Conservation (phyloP, 805 yeast genomes). For the Candida endomychidarum region DNA sequence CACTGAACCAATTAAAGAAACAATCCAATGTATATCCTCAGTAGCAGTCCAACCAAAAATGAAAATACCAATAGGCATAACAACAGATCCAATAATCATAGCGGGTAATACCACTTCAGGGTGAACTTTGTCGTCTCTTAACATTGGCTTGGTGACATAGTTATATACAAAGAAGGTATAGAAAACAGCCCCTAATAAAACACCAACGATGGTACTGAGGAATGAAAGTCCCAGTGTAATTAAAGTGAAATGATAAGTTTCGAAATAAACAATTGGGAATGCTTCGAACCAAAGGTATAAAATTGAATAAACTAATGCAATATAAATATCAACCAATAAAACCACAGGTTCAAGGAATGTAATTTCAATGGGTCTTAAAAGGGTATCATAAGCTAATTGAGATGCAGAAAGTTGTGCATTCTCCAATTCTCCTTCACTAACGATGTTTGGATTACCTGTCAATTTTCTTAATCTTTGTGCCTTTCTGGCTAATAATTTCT, state of each 20-base stretch:
- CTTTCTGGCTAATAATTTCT: slow-evolving; percentile 46
- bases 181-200: slow-evolving; percentile 33
- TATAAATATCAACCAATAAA: slow-evolving; percentile 50
- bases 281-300: slow-evolving; percentile 56
- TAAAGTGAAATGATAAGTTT: slow-evolving; percentile 45
- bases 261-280: slow-evolving; percentile 49
- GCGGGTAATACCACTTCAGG: slow-evolving; percentile 47
- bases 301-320: slow-evolving; percentile 53
- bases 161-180: slow-evolving; percentile 27
- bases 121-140: slow-evolving; percentile 23
- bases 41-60: slow-evolving; percentile 53
- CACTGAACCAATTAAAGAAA: slow-evolving; percentile 44
- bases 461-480: slow-evolving; percentile 46
- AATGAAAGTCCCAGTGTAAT: slow-evolving; percentile 51
- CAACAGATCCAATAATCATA: slow-evolving; percentile 40
- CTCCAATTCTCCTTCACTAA: slow-evolving; percentile 39
- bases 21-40: slow-evolving; percentile 46
- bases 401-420: slow-evolving; percentile 20
- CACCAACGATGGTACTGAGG: slow-evolving; percentile 49
- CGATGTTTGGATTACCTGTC: slow-evolving; percentile 51
- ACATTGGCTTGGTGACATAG: slow-evolving; percentile 21
- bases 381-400: slow-evolving; percentile 28
- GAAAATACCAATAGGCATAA: slow-evolving; percentile 44
- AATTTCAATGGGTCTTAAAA: slow-evolving; percentile 53
- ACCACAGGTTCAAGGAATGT: slow-evolving; percentile 55